Percentiles rank a stretch among this genome's conserved stretches.
Conservation (phyloP, 1,284 basidiomycete genomes). For the Gymnopus androsaceus region DNA sequence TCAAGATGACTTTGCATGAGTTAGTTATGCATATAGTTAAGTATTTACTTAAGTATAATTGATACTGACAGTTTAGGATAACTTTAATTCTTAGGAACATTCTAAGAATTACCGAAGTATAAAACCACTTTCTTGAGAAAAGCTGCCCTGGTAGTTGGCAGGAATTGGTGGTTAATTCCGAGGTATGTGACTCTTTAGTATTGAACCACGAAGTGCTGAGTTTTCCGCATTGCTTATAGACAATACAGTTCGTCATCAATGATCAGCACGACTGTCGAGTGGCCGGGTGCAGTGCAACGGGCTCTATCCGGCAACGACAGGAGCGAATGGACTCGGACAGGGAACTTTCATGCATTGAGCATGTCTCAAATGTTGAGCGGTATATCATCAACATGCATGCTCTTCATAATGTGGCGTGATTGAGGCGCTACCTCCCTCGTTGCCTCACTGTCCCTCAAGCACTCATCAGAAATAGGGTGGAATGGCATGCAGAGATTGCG, state of each 20-base stretch:
- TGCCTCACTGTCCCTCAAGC: slow-evolving; percentile 40
- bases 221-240: slow-evolving; percentile 14
- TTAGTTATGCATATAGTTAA: too few relatives aligned
- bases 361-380: slow-evolving; percentile 6
- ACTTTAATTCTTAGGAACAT: too few relatives aligned
- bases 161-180: too few relatives aligned
- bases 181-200: neutral
- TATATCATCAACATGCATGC: slow-evolving; percentile 26
- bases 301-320: neutral
- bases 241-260: slow-evolving; percentile 26
- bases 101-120: too few relatives aligned
- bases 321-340: neutral
- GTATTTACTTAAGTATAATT: too few relatives aligned
- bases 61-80: too few relatives aligned
- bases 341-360: slow-evolving; percentile 3
- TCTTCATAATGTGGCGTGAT: slow-evolving; percentile 23
- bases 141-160: too few relatives aligned
- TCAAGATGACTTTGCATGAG: too few relatives aligned
- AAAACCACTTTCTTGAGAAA: too few relatives aligned
- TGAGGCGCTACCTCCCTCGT: slow-evolving; percentile 35
- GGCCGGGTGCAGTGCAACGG: slow-evolving; percentile 4
- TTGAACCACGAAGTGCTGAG: neutral
- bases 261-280: slow-evolving; percentile 28
- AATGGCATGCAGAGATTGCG: neutral
- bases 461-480: slow-evolving; percentile 8